Base-by-base conservation (phyloP, 768 basidiomycete species). In the Hericium alpestre region DNA sequence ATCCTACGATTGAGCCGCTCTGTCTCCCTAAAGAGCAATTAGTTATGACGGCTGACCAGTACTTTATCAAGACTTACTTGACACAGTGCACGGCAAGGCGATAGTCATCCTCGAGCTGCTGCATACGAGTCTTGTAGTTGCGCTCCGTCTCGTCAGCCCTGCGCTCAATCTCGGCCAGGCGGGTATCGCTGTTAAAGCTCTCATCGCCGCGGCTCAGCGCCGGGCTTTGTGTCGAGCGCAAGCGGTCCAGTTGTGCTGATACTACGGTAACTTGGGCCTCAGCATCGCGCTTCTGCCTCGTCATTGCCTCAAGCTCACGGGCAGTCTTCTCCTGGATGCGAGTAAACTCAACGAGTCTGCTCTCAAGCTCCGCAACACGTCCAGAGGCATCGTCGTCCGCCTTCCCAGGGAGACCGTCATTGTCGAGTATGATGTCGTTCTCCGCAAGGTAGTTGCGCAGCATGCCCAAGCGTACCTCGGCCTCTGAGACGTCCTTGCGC, bases 1-100 rank as follows among this genome's bases (percentile, higher is more conserved):
- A 97, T 91, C 63, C 87, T 83, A 63, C 93, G 84, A 77, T 97
- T 88, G 84, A 98, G 93, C 73, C 94, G 96, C 71, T 98, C 96
- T 1, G 94, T 97, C 48, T 92, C 92, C 79, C 90, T 93, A 66
- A 25, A 25, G 22, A 58, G 59, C 43, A 56, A 54, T 51, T 53
- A 56, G 56, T 41, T 23, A 53, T 59, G 65, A 58, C 60, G 56
- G 55, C 55, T 59, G 55, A 49, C 39, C 46, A 54, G 56, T 53
- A 63, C 57, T 51, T 9, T 6, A 40, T 56, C 27, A 52, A 61
- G 73, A 61, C 86, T 74, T 69, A 91, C 90, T 97, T 98, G 64
- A 97, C 93, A 72, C 96, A 97, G 67, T 93, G 89, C 56, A 98
- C 94, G 13, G 96, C 95, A 53, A 94, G 82, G 65, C 93, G 89